These are phyloP conservation scores for Digitaria exilis DNA, from an alignment of 202 grass and related monocot genomes.

Conservation along the genomic window DNA sequence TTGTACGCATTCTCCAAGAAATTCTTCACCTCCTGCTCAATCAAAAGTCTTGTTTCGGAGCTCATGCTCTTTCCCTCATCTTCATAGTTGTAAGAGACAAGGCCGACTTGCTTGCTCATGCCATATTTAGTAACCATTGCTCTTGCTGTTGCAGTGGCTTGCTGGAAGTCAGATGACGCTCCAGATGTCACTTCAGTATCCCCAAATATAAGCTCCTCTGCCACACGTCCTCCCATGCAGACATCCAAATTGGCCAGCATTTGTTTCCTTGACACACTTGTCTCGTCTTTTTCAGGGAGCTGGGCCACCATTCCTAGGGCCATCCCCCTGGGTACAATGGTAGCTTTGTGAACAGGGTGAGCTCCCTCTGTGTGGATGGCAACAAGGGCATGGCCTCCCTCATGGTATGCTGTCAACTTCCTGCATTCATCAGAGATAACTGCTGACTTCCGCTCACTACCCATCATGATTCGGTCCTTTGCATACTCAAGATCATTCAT, in stretches of 20 bases:
- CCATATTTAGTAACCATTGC: conserved; percentile 93
- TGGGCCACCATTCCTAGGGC: conserved; percentile 88
- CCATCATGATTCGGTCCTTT: conserved; percentile 98
- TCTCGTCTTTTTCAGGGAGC: conserved; percentile 94
- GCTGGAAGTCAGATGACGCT: conserved; percentile 77
- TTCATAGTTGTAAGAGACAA: conserved; percentile 86
- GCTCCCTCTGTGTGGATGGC: conserved; percentile 91
- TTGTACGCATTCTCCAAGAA: conserved; percentile 83
- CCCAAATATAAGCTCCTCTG: conserved; percentile 97
- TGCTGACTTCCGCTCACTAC: conserved; percentile 95
- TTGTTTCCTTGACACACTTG: conserved; percentile 83
- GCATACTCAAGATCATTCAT: conserved; percentile 94
- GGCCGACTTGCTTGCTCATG: conserved; percentile 88
- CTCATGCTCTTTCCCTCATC: conserved; percentile 85
- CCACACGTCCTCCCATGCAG: conserved; percentile 89
- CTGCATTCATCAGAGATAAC: conserved; percentile 87
- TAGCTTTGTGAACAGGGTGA: conserved; percentile 88
- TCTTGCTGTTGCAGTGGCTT: conserved; percentile 74
- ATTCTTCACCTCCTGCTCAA: conserved; percentile 87
- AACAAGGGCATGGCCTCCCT: conserved; percentile 96
- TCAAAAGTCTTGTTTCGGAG: conserved; percentile 80
- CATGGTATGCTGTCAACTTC: conserved; percentile 92
- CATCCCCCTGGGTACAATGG: conserved; percentile 90
- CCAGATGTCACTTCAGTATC: conserved; percentile 92
- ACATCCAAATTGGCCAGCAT: conserved; percentile 88